These are phyloP conservation scores for Datisca glomerata DNA, from an alignment of 306 rosid genomes.

Conservation along the genomic window DNA sequence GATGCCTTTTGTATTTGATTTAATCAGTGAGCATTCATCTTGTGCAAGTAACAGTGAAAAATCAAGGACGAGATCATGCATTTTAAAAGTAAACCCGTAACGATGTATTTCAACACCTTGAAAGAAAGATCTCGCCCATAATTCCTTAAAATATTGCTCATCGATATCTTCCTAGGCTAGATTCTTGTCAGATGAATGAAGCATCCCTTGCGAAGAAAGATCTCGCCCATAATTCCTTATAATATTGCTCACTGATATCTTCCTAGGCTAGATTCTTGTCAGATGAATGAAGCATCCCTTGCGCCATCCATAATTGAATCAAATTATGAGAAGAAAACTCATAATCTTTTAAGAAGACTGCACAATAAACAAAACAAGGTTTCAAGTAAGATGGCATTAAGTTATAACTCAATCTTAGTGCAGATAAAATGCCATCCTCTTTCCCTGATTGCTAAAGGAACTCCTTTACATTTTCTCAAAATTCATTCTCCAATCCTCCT, in stretches of 20 bases:
- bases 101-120: not conserved
- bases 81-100: not conserved
- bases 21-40: not conserved
- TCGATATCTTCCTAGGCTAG: not conserved
- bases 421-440: not conserved
- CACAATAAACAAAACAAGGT: constrained; percentile 3
- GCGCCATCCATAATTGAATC: constrained; percentile 4
- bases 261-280: no score
- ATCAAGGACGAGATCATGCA: constrained; percentile 7
- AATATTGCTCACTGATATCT: not conserved
- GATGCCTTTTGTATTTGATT: not conserved
- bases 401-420: constrained; percentile 1
- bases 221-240: constrained; percentile 1
- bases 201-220: no score
- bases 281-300: constrained; percentile 1
- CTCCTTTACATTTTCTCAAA: constrained; percentile 4
- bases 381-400: constrained; percentile 6
- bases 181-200: no score
- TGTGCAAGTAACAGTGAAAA: not conserved
- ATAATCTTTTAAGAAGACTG: constrained; percentile 2
- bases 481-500: not conserved
- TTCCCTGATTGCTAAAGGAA: not conserved
- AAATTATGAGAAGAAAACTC: not conserved
- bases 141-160: not conserved
- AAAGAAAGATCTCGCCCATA: constrained; percentile 4